Base-by-base conservation (phyloP, 345 rosid genomes). In the Gossypium arboreum region DNA sequence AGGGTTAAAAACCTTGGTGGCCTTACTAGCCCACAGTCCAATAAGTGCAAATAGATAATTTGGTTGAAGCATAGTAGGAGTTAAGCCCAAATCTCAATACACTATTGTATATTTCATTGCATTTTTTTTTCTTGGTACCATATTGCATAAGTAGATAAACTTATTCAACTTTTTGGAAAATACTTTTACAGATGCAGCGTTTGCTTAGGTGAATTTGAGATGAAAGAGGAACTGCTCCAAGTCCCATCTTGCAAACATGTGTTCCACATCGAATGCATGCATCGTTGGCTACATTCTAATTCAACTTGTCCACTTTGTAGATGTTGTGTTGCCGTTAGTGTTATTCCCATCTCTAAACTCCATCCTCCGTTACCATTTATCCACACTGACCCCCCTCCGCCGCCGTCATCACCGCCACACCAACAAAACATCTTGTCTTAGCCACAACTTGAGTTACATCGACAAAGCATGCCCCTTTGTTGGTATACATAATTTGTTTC, bases 301-400 rank as follows among this genome's bases (percentile, higher is more conserved):
- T 81, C 90, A 74, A 94, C 98, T 20, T 94, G 97, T 69, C 97
- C 98, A 47, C 97, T 94, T 9, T 92, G 98, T 66, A 88, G 98
- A 81, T 82, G 88, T 74, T 87, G 80, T 69, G 86, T 92, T 25
- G 3, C 34, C 7, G 4, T 22, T 62, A 16, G 43, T 41, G 22
- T 39, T 66, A 59, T 76, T 79, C 76, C 89, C 34, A 22, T 82
- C 73, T 63, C 79, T 13, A 17, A n/a, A 63, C 11, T 8, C 45
- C 45, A 59, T 24, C 25, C 2, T 27, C 41, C 51, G 44, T 2
- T 4, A 16, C 50, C 27, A 20, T 3, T 10, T 7, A 10, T 39
- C 47, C 48, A 17, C 48, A n/a, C 8, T 48, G 50, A 13, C 18
- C 51, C 48, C 4, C 50, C 7, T 27, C 50, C 27, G 0, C 29